Conservation (phyloP, 169 alveolate genomes). For the Pseudocohnilembus persalinus region DNA sequence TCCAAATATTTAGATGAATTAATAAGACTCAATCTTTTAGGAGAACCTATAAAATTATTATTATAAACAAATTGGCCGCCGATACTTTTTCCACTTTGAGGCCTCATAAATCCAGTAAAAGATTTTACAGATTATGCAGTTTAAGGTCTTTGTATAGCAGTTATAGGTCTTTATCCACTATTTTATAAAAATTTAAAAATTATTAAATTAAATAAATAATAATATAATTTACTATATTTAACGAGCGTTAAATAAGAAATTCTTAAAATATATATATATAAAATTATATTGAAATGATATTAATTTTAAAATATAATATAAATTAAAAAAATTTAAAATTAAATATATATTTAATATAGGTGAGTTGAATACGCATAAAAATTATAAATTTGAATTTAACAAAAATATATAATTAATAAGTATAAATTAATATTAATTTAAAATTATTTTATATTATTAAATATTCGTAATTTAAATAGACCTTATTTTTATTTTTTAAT, state of each 20-base stretch:
- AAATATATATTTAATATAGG: neutral
- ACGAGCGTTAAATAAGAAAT: too few relatives aligned
- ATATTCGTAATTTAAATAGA: too few relatives aligned
- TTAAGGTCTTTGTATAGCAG: neutral
- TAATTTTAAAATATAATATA: too few relatives aligned
- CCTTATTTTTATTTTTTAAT: too few relatives aligned
- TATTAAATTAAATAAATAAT: neutral
- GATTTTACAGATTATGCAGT: neutral
- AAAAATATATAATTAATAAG: too few relatives aligned
- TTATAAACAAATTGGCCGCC: neutral
- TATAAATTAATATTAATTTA: too few relatives aligned
- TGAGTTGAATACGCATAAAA: neutral
- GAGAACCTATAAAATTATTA: neutral
- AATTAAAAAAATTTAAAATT: neutral
- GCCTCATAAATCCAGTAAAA: neutral
- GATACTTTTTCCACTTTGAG: neutral
- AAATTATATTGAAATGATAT: neutral
- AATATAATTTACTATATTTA: neutral
- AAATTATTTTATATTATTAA: too few relatives aligned
- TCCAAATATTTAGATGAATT: neutral
- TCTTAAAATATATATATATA: neutral
- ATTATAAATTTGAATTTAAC: too few relatives aligned
- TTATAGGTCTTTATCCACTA: slow-evolving; percentile 12
- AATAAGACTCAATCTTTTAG: neutral
- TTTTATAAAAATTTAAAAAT: slow-evolving; percentile 1